phyloP scores from a whole-genome alignment of 805 yeast species.

The Schwanniomyces pseudopolymorphus region DNA sequence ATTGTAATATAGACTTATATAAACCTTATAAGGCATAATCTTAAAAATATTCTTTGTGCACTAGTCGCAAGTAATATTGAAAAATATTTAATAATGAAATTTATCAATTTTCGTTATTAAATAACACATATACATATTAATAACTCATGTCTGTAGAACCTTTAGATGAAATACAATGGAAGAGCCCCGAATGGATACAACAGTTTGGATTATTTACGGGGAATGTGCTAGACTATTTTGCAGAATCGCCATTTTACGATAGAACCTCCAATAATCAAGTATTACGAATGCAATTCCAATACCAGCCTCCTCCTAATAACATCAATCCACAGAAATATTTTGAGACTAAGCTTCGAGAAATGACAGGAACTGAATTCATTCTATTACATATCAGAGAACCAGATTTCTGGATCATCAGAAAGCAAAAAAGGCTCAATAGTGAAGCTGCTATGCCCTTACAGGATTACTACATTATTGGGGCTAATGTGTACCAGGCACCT shows the following conservation, averaged over 20 bases:
- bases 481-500: constrained; percentile 91
- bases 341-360: constrained; percentile 62
- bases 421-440: constrained; percentile 65
- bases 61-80: neutral
- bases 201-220: constrained; percentile 81
- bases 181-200: constrained; percentile 96
- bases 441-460: constrained; percentile 54
- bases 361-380: constrained; percentile 86
- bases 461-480: constrained; percentile 87
- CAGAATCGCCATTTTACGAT: constrained; percentile 94
- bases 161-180: constrained; percentile 93
- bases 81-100: neutral
- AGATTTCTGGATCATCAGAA: constrained; percentile 87
- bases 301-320: constrained; percentile 49
- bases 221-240: constrained; percentile 88
- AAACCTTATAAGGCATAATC: neutral
- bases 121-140: neutral
- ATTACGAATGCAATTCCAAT: constrained; percentile 92
- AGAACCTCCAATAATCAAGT: constrained; percentile 93
- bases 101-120: neutral
- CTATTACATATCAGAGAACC: constrained; percentile 79
- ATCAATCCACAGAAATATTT: constrained; percentile 35
- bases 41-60: neutral
- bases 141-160: constrained; percentile 25
- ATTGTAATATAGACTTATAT: neutral